Percentiles rank a stretch among this genome's conserved stretches.
These are phyloP conservation scores for Hemisphaericaspora subhashii DNA, from an alignment of 1,139 yeast genomes.

Conservation along the genomic window DNA sequence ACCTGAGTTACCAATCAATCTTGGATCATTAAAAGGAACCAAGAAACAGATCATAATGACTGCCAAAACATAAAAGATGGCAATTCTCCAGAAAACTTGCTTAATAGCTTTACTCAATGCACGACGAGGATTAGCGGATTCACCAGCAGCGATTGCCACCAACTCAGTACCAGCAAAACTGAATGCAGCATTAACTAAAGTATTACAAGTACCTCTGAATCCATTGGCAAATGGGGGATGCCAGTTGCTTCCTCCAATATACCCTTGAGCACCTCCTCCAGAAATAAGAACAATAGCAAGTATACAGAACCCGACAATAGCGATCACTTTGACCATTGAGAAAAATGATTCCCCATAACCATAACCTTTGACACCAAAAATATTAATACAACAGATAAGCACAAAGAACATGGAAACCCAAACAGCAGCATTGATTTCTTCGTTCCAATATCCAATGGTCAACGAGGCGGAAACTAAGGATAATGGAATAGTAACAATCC, in stretches of 20 bases:
- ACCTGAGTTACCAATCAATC: slow-evolving; percentile 33
- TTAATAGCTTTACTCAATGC: slow-evolving; percentile 42
- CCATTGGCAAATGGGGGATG: slow-evolving; percentile 44
- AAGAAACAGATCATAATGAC: slow-evolving; percentile 40
- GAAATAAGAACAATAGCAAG: slow-evolving; percentile 40
- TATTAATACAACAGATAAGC: slow-evolving; percentile 34
- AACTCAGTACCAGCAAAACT: slow-evolving; percentile 45
- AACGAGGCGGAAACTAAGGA: slow-evolving; percentile 44
- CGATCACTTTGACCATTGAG: slow-evolving; percentile 37
- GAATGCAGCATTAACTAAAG: slow-evolving; percentile 45
- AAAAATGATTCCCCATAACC: slow-evolving; percentile 47
- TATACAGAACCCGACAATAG: slow-evolving; percentile 41
- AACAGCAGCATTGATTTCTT: slow-evolving; percentile 36
- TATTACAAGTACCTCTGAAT: slow-evolving; percentile 42
- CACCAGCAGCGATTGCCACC: slow-evolving; percentile 45
- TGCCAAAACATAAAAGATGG: slow-evolving; percentile 40
- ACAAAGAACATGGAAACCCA: slow-evolving; percentile 42
- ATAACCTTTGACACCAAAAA: slow-evolving; percentile 45
- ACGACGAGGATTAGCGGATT: slow-evolving; percentile 39
- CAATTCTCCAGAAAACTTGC: slow-evolving; percentile 48
- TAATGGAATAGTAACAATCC: slow-evolving; percentile 32
- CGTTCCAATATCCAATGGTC: slow-evolving; percentile 42
- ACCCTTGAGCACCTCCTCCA: slow-evolving; percentile 41
- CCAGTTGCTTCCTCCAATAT: slow-evolving; percentile 43
- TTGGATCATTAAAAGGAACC: slow-evolving; percentile 34